Conservation (phyloP, 441 rosid species). For the Adansonia gregorii region DNA sequence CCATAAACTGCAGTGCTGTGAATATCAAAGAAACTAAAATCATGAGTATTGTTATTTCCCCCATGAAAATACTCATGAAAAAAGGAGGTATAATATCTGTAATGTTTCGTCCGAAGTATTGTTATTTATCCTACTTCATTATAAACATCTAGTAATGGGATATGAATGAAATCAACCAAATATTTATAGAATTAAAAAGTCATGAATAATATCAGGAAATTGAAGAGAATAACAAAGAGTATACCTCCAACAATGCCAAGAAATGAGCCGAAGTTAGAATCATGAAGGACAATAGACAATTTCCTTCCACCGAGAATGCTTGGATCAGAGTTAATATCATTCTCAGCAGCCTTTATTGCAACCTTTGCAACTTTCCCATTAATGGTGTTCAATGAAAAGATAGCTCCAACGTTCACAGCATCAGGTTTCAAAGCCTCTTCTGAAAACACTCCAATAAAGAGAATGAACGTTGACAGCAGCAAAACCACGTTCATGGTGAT, state of each 20-base stretch:
- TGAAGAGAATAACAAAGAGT: slow-evolving; percentile 14
- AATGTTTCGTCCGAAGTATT: background rate
- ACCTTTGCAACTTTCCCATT: slow-evolving; percentile 60
- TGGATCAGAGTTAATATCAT: slow-evolving; percentile 78
- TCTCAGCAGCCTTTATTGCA: slow-evolving; percentile 77
- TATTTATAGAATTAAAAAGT: slow-evolving; percentile 14
- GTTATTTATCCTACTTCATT: background rate
- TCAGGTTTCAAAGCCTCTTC: slow-evolving; percentile 43
- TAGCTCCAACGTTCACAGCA: slow-evolving; percentile 71
- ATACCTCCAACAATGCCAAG: slow-evolving; percentile 79
- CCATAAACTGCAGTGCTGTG: slow-evolving; percentile 87
- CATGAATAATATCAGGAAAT: too few species aligned
- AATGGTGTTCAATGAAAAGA: slow-evolving; percentile 50
- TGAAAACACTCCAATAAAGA: slow-evolving; percentile 43
- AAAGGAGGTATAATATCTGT: background rate
- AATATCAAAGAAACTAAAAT: slow-evolving; percentile 29
- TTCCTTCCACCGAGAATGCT: slow-evolving; percentile 68
- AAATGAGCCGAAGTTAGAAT: slow-evolving; percentile 77
- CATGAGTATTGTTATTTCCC: slow-evolving; percentile 8
- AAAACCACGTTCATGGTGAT: slow-evolving; percentile 57
- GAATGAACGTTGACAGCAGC: slow-evolving; percentile 43
- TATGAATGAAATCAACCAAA: slow-evolving; percentile 16
- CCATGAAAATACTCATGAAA: background rate
- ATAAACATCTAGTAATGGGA: background rate
- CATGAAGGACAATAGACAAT: slow-evolving; percentile 53